These are phyloP conservation scores for Pistacia vera DNA, from an alignment of 345 rosid species.

Conservation along the genomic window DNA sequence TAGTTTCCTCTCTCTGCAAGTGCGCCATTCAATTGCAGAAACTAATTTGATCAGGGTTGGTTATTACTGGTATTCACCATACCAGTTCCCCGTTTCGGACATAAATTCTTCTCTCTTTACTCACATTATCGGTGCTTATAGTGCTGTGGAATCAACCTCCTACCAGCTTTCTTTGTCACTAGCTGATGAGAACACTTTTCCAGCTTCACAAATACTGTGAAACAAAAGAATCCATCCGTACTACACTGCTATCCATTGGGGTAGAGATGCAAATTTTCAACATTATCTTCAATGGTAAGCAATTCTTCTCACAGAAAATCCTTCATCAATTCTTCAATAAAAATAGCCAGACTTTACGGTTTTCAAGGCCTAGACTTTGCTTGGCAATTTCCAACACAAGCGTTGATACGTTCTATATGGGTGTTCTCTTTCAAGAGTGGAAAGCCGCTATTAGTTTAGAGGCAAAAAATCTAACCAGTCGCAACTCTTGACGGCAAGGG, in stretches of 20 bases:
- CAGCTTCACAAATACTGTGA: neutral
- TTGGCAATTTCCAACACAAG: neutral
- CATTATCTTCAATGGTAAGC: neutral
- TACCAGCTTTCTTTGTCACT: neutral
- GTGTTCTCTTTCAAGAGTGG: neutral
- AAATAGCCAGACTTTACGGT: neutral
- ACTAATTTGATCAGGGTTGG: slow-evolving; percentile 29
- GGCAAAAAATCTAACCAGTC: slow-evolving; percentile 6
- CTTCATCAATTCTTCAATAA: neutral
- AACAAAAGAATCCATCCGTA: neutral
- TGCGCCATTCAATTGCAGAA: neutral
- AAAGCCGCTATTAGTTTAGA: neutral
- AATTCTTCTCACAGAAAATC: neutral
- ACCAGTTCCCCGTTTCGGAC: slow-evolving; percentile 20
- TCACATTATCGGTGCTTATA: slow-evolving; percentile 29
- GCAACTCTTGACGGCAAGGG: slow-evolving; percentile 12
- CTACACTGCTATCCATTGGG: neutral
- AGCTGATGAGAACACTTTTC: neutral
- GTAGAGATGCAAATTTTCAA: neutral
- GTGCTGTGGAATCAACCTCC: neutral
- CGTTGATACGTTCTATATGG: neutral
- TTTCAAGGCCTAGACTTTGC: neutral
- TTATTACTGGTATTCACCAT: slow-evolving; percentile 19
- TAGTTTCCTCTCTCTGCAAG: neutral
- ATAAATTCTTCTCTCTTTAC: slow-evolving; percentile 28